Base-by-base conservation (phyloP, 768 basidiomycete species). In the Leccinum uliginosum region DNA sequence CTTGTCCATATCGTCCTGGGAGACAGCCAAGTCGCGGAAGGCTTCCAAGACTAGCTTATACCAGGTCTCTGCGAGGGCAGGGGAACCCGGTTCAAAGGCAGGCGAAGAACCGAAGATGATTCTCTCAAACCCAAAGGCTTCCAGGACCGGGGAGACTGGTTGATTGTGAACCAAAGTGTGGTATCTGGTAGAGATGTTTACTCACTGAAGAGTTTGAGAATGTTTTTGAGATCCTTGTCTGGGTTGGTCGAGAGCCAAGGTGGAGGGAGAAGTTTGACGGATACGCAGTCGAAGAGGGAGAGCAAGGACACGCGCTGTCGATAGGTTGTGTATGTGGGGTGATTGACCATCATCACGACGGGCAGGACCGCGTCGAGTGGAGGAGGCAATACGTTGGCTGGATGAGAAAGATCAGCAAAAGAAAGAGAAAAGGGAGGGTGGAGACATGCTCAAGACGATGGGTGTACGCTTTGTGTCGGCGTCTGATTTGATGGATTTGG, bases 181-280 rank as follows among this genome's bases (percentile, higher is more conserved):
- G 8, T 29, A 12, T 3, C 11, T 50, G 0, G 34, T 8, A 12
- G 9, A 23, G 40, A 34, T 35, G 1, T 14, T 2, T 17, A 84
- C 90, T 75, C 65, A 93, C 91, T 75, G 73, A 90, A 93, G 82
- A 93, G 88, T 76, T 88, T 93, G 71, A 92, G 82, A 55, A 88
- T 76, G 51, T 85, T 80, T 68, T 74, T 80, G 73, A 80, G 72
- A 58, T 69, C 69, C 48, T 45, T 70, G 78, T 62, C 62, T 11
- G 57, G 59, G 82, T 78, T 82, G 10, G 74, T 54, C 24, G 77
- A 78, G 65, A 82, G 80, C 90, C 89, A 92, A 3, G 78, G 68
- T 0, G 91, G 91, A 3, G 91, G 91, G 3, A 87, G 74, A 68
- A 87, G 88, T 65, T 90, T 91, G 67, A 92, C 73, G 69, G 80